Percentiles rank a stretch among this genome's conserved stretches.
These are phyloP conservation scores for Themeda triandra DNA, from an alignment of 176 grass and related monocot species.

Conservation along the genomic window DNA sequence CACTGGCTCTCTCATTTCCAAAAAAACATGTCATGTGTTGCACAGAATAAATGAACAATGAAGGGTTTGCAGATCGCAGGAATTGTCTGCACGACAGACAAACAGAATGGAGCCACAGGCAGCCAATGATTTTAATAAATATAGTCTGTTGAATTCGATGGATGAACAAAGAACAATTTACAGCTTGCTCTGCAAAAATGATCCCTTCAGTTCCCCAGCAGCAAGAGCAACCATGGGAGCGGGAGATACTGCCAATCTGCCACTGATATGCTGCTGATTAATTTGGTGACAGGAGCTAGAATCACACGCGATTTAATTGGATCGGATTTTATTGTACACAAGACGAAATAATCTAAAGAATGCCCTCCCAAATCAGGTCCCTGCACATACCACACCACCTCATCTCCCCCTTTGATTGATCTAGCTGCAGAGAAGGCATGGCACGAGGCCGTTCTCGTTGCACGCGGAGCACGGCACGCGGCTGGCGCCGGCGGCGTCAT, in stretches of 20 bases:
- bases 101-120: background rate
- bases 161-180: background rate
- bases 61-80: too few species aligned
- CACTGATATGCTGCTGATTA: background rate
- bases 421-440: slow-evolving; percentile 47
- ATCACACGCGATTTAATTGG: background rate
- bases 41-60: too few species aligned
- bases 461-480: slow-evolving; percentile 34
- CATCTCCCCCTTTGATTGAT: too few species aligned
- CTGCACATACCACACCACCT: background rate
- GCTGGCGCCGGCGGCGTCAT: slow-evolving; percentile 27
- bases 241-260: background rate
- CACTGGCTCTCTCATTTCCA: too few species aligned
- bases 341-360: background rate
- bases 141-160: background rate
- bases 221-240: background rate
- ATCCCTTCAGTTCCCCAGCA: background rate
- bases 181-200: background rate
- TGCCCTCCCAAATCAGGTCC: background rate
- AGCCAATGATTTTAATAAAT: background rate
- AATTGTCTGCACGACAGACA: background rate
- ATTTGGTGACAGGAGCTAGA: background rate
- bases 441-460: slow-evolving; percentile 50
- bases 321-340: background rate
- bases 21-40: background rate